Conservation (phyloP, 768 basidiomycete species). For the Naganishia vishniacii region DNA sequence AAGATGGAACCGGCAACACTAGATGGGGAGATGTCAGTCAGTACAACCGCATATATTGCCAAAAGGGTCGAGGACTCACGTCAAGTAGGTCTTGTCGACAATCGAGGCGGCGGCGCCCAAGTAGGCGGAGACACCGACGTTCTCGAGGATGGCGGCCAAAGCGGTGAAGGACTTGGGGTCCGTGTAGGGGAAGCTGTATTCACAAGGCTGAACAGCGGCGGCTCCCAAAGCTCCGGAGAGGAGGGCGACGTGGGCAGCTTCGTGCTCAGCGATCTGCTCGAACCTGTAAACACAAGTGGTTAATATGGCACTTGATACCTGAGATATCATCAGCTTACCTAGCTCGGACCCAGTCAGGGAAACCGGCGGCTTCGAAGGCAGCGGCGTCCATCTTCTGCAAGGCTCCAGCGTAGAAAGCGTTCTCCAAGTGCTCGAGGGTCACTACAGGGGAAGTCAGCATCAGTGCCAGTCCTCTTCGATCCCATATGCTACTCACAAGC, state of each 20-base stretch:
- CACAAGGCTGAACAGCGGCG: slow-evolving; percentile 55
- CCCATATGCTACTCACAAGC: slow-evolving; percentile 27
- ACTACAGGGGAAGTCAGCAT: slow-evolving; percentile 16
- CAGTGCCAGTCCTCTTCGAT: no score
- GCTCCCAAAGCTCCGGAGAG: slow-evolving; percentile 54
- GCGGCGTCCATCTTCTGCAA: slow-evolving; percentile 54
- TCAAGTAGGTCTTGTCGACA: slow-evolving; percentile 51
- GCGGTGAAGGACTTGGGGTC: slow-evolving; percentile 55
- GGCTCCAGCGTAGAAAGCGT: slow-evolving; percentile 32
- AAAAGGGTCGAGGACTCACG: slow-evolving; percentile 22
- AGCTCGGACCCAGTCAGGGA: slow-evolving; percentile 53
- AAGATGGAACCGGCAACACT: slow-evolving; percentile 58
- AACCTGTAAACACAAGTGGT: slow-evolving; percentile 39
- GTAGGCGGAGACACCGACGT: slow-evolving; percentile 58
- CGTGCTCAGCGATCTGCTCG: slow-evolving; percentile 57
- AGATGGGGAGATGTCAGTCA: slow-evolving; percentile 50
- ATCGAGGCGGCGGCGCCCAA: slow-evolving; percentile 57
- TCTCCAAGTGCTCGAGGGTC: slow-evolving; percentile 49
- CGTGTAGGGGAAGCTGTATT: slow-evolving; percentile 59
- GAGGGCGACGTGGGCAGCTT: slow-evolving; percentile 57
- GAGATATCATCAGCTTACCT: slow-evolving; percentile 38
- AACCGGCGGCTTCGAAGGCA: slow-evolving; percentile 52
- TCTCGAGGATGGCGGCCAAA: slow-evolving; percentile 57
- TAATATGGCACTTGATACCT: background rate
- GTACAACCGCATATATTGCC: slow-evolving; percentile 32